Conservation (phyloP, 106 monocot genomes). For the Allium fistulosum region DNA sequence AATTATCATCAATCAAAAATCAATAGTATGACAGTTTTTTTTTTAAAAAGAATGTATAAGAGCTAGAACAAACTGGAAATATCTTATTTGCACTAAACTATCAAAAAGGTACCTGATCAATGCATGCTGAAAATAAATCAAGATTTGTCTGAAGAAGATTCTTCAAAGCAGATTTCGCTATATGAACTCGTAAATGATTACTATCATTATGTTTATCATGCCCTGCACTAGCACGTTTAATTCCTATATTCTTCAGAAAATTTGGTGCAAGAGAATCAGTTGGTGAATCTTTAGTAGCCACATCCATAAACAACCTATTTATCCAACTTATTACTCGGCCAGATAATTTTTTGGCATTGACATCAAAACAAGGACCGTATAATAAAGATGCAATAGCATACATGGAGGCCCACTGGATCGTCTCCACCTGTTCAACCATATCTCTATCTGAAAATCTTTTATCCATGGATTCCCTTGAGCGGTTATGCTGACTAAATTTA, state of each 20-base stretch:
- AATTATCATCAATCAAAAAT: no score
- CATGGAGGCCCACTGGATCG: slow-evolving; percentile 85
- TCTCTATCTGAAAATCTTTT: slow-evolving; percentile 86
- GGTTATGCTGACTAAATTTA: slow-evolving; percentile 67
- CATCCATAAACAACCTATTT: slow-evolving; percentile 74
- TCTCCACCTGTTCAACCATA: slow-evolving; percentile 68
- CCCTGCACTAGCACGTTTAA: slow-evolving; percentile 35
- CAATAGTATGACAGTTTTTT: no score
- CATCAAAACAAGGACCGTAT: slow-evolving; percentile 95
- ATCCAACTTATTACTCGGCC: slow-evolving; percentile 87
- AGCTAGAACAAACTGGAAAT: no score
- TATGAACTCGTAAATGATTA: slow-evolving; percentile 45
- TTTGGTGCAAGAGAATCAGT: slow-evolving; percentile 87
- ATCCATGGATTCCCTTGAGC: slow-evolving; percentile 95
- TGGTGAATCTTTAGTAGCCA: slow-evolving; percentile 67
- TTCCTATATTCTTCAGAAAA: slow-evolving; percentile 55
- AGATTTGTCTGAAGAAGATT: slow-evolving; percentile 98
- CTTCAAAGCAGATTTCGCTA: slow-evolving; percentile 91
- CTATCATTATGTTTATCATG: slow-evolving; percentile 60
- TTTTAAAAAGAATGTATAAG: no score
- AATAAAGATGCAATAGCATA: slow-evolving; percentile 93
- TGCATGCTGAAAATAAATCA: slow-evolving; percentile 86
- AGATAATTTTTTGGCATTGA: slow-evolving; percentile 81
- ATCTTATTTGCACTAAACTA: background rate
- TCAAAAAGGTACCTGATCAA: slow-evolving; percentile 67